Conservation (phyloP, 192 early-diverging fungal genomes). For the Backusella tuberculispora region DNA sequence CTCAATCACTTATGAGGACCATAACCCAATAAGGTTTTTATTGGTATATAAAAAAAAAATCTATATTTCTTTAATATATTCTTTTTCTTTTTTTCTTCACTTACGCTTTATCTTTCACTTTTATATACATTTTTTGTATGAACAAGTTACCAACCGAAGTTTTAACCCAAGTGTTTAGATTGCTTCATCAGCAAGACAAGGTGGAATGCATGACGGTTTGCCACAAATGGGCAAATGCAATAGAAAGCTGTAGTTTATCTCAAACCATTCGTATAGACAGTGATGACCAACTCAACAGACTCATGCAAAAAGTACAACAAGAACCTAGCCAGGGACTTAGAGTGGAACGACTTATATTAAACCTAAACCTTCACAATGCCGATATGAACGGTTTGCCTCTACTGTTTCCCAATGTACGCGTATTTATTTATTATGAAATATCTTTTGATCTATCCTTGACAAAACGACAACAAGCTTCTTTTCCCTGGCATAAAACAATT, state of each 20-base stretch:
- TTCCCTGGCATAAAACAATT: slow-evolving; percentile 2
- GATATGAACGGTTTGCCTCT: not conserved
- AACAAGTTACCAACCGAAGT: slow-evolving; percentile 3
- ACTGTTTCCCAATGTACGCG: not conserved
- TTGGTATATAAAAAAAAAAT: not conserved
- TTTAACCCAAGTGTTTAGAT: not conserved
- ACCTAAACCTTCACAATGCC: not conserved
- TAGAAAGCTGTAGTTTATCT: not conserved
- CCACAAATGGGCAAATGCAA: not conserved
- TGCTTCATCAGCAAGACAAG: slow-evolving; percentile 6
- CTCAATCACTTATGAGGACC: not conserved
- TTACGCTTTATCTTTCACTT: not conserved
- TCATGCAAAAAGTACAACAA: not conserved
- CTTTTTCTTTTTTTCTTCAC: not conserved
- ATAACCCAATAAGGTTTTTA: not conserved
- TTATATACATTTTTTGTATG: not conserved
- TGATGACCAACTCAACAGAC: slow-evolving; percentile 1
- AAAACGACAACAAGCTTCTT: not conserved
- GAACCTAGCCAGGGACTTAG: not conserved
- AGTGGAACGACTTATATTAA: not conserved
- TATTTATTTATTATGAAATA: not conserved
- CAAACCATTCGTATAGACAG: not conserved
- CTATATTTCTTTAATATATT: not conserved
- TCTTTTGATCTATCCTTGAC: slow-evolving; percentile 9
- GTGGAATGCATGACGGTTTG: slow-evolving; percentile 1